Conservation (phyloP, 345 rosid species). For the Microthlaspi erraticum region DNA sequence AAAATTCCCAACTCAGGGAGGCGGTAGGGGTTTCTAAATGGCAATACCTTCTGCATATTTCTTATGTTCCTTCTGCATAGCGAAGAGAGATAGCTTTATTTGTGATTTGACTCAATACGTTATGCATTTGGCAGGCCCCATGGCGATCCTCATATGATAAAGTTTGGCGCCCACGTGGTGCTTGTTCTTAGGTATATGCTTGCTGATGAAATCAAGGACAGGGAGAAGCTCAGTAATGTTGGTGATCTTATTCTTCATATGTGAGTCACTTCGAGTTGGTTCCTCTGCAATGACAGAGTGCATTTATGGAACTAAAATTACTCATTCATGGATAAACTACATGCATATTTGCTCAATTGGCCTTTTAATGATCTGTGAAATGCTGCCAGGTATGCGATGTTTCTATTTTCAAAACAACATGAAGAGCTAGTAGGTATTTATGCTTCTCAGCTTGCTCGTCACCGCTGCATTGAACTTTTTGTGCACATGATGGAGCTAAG, state of each 20-base stretch:
- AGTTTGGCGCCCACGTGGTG: slow-evolving; percentile 94
- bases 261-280: slow-evolving; percentile 55
- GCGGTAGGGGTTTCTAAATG: slow-evolving; percentile 25
- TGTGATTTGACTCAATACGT: slow-evolving; percentile 32
- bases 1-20: slow-evolving; percentile 3
- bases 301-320: slow-evolving; percentile 26
- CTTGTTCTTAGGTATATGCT: slow-evolving; percentile 85
- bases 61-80: neutral
- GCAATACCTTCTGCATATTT: neutral
- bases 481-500: slow-evolving; percentile 99
- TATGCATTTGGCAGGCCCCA: slow-evolving; percentile 73
- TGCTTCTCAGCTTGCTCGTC: slow-evolving; percentile 94
- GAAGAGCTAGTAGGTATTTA: slow-evolving; percentile 95
- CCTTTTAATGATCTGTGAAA: slow-evolving; percentile 39
- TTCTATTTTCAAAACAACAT: slow-evolving; percentile 91
- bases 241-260: slow-evolving; percentile 93
- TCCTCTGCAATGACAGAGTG: slow-evolving; percentile 1
- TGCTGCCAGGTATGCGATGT: slow-evolving; percentile 89
- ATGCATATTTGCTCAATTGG: slow-evolving; percentile 24
- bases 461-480: slow-evolving; percentile 94
- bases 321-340: slow-evolving; percentile 7
- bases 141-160: slow-evolving; percentile 95
- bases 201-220: slow-evolving; percentile 74
- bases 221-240: slow-evolving; percentile 81
- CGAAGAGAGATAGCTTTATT: slow-evolving; percentile 18